These are phyloP conservation scores for Medicago lupulina DNA, from an alignment of 306 rosid genomes.

Conservation along the genomic window DNA sequence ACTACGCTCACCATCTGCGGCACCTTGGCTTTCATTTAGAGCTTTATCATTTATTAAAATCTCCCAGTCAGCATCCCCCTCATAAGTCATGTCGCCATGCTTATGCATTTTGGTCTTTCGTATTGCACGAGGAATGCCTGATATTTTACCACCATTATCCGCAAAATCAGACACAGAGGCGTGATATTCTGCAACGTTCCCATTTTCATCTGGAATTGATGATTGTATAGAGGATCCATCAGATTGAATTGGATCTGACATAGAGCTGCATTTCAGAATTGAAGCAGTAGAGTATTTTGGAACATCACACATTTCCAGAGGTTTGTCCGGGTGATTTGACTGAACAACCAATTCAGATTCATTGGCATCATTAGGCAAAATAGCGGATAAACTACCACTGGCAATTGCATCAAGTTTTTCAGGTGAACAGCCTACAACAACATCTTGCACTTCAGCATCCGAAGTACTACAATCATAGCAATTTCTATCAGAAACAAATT, in stretches of 20 bases:
- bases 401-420: conserved; percentile 38
- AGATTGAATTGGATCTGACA: conserved; percentile 48
- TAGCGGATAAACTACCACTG: conserved; percentile 41
- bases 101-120: conserved; percentile 73
- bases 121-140: conserved; percentile 52
- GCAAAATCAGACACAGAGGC: conserved; percentile 59
- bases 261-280: conserved; percentile 48
- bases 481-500: conserved; percentile 45
- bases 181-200: conserved; percentile 59
- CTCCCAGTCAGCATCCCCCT: conserved; percentile 99
- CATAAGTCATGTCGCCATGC: conserved; percentile 98
- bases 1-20: conserved; percentile 53
- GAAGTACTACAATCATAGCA: conserved; percentile 36
- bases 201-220: conserved; percentile 65
- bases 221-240: conserved; percentile 56
- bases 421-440: conserved; percentile 43
- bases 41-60: conserved; percentile 61
- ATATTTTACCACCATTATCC: conserved; percentile 58
- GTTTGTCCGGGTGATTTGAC: conserved; percentile 42
- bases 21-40: conserved; percentile 53
- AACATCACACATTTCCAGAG: conserved; percentile 36
- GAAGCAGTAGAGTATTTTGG: conserved; percentile 43
- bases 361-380: conserved; percentile 35
- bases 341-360: conserved; percentile 43
- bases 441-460: conserved; percentile 45